A percentile compares a stretch with the other conserved stretches of the same genome.
phyloP scores from a whole-genome alignment of 768 basidiomycete genomes.

The Lyophyllum shimeji region DNA sequence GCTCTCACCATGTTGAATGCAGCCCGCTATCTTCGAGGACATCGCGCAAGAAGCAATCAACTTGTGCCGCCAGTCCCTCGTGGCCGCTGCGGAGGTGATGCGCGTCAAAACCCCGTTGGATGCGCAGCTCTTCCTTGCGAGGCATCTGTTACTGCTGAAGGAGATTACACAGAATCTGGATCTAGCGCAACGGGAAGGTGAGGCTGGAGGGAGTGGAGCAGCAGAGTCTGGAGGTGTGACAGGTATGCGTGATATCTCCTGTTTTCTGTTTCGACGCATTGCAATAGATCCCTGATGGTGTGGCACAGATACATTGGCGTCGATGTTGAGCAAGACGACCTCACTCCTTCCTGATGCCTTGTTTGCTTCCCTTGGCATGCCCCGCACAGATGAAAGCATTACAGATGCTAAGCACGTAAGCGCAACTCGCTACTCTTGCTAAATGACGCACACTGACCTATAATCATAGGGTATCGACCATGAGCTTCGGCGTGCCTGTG shows the following conservation, averaged over 20 bases:
- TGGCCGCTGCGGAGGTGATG: conserved; percentile 69
- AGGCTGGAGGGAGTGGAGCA: conserved; percentile 26
- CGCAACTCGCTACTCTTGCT: conserved; percentile 2
- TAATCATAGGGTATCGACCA: conserved; percentile 77
- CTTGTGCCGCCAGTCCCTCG: conserved; percentile 79
- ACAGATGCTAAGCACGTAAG: conserved; percentile 72
- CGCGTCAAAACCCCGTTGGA: conserved; percentile 57
- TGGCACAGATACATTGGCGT: conserved; percentile 51
- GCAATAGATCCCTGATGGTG: background rate
- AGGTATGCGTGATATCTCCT: conserved; percentile 34
- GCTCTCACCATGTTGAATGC: background rate
- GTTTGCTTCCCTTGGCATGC: conserved; percentile 69
- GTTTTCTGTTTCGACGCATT: background rate
- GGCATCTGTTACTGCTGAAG: conserved; percentile 89
- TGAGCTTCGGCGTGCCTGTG: conserved; percentile 82
- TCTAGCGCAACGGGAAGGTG: conserved; percentile 49
- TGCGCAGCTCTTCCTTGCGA: conserved; percentile 82
- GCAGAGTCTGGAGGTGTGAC: conserved; percentile 53
- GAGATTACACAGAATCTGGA: conserved; percentile 83
- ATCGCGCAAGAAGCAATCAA: conserved; percentile 91
- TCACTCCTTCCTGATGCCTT: conserved; percentile 65
- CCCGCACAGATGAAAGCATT: conserved; percentile 59
- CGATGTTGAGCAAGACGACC: conserved; percentile 60
- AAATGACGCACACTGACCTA: background rate
- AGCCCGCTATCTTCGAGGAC: conserved; percentile 97